phyloP scores from a whole-genome alignment of 2,329 filamentous ascomycete genomes.

The Boeremia lycopersici region DNA sequence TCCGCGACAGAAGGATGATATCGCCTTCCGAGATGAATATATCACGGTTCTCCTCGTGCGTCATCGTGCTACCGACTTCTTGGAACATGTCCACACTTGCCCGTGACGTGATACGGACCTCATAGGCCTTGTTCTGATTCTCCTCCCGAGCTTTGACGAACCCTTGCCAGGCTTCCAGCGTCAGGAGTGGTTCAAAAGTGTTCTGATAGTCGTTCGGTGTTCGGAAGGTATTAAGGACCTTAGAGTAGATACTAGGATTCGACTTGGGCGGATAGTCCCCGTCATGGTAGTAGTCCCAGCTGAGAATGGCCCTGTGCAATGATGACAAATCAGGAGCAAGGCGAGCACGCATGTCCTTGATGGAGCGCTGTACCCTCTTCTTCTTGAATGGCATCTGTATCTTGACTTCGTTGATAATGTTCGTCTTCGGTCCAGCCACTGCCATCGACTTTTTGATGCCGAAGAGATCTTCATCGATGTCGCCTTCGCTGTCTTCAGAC shows the following conservation, averaged over 20 bases:
- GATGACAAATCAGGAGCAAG: constrained; percentile 86
- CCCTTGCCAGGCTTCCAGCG: constrained; percentile 94
- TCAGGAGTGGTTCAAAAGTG: constrained; percentile 87
- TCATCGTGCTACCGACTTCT: constrained; percentile 86
- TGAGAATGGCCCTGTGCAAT: constrained; percentile 83
- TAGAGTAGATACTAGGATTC: constrained; percentile 71
- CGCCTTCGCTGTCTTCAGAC: constrained; percentile 62
- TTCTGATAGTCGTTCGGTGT: constrained; percentile 81
- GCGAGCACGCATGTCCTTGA: constrained; percentile 92
- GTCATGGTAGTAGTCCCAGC: constrained; percentile 93
- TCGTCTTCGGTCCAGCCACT: constrained; percentile 47
- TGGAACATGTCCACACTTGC: constrained; percentile 91
- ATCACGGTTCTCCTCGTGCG: constrained; percentile 71
- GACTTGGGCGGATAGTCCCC: constrained; percentile 82
- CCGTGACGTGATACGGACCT: constrained; percentile 85
- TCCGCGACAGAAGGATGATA: constrained; percentile 82
- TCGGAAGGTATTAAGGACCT: constrained; percentile 78
- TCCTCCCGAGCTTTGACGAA: constrained; percentile 92
- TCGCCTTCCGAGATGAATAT: constrained; percentile 81
- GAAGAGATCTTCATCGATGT: constrained; percentile 71
- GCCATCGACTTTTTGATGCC: constrained; percentile 59
- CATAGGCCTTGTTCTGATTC: constrained; percentile 77
- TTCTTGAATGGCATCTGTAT: constrained; percentile 79
- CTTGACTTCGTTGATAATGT: constrained; percentile 46
- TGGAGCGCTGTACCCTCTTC: constrained; percentile 76